phyloP scores from a whole-genome alignment of 2,329 filamentous ascomycete genomes.

The Verticillium klebahnii region DNA sequence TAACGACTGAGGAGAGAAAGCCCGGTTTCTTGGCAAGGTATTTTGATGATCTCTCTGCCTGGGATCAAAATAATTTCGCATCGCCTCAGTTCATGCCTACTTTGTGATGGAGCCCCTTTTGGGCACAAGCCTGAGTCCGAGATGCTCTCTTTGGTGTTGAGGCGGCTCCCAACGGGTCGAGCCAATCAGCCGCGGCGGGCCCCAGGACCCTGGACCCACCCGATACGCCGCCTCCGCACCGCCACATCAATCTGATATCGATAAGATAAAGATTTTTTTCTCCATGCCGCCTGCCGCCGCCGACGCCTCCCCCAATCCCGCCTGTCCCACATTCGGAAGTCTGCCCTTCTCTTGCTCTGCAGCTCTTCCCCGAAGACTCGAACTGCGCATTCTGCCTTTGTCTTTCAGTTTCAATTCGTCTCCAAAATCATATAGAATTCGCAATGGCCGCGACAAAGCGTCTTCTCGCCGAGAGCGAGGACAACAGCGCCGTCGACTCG shows the following conservation, averaged over 20 bases:
- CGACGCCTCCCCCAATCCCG: not conserved
- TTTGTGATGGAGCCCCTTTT: too few species aligned
- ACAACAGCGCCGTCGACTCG: not conserved
- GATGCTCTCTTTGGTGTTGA: not conserved
- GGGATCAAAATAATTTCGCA: too few species aligned
- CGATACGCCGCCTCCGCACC: not conserved
- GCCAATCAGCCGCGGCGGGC: not conserved
- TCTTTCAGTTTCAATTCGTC: not conserved
- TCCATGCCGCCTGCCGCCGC: not conserved
- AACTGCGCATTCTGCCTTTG: not conserved
- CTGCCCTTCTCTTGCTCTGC: not conserved
- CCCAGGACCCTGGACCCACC: not conserved
- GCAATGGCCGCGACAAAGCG: not conserved
- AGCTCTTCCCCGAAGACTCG: not conserved
- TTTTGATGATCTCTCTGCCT: too few species aligned
- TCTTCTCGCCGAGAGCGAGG: not conserved
- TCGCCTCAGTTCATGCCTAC: too few species aligned
- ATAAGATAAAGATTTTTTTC: constrained; percentile 21
- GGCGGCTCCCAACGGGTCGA: not conserved
- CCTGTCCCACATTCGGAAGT: not conserved
- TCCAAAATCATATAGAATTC: not conserved
- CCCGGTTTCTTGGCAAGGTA: too few species aligned
- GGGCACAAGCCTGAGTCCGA: not conserved
- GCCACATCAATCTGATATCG: constrained; percentile 18
- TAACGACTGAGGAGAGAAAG: too few species aligned